These are phyloP conservation scores for Ophiosphaerella herpotricha DNA, from an alignment of 2,329 filamentous ascomycete species.

Conservation along the genomic window DNA sequence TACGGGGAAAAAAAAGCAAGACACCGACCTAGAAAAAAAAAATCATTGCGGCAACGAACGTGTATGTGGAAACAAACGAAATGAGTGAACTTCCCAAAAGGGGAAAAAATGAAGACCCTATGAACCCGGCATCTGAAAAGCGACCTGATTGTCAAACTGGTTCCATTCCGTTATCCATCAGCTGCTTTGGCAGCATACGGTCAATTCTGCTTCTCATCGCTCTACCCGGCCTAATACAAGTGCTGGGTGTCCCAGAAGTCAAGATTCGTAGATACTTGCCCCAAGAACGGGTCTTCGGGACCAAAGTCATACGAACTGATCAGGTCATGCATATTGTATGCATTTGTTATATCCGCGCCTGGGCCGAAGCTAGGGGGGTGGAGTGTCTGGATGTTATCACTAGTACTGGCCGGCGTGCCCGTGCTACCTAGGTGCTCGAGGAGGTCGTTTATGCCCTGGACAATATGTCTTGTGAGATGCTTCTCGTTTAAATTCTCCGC, in stretches of 20 bases:
- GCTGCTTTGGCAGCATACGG: too few species aligned
- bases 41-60: too few species aligned
- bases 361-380: too few species aligned
- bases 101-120: too few species aligned
- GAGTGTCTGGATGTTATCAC: neutral
- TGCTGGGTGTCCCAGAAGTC: constrained; percentile 37
- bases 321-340: constrained; percentile 35
- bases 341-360: constrained; percentile 10
- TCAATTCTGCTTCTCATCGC: too few species aligned
- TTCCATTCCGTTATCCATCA: too few species aligned
- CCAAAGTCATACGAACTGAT: constrained; percentile 40
- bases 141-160: too few species aligned
- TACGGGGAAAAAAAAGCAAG: too few species aligned
- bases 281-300: constrained; percentile 39
- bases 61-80: too few species aligned
- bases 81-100: too few species aligned
- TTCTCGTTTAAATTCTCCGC: constrained; percentile 37
- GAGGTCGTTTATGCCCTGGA: constrained; percentile 33
- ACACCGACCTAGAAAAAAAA: too few species aligned
- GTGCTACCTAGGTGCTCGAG: constrained; percentile 32
- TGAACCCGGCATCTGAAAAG: too few species aligned
- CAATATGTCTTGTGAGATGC: constrained; percentile 35
- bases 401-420: constrained; percentile 20
- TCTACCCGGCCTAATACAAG: constrained; percentile 13
- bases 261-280: constrained; percentile 34